Evolutionary conservation across 2,329 filamentous ascomycete genomes (phyloP), one percentile per base, ranked within the genome.

Genomic region (Acrodontium crateriforme): DNA sequence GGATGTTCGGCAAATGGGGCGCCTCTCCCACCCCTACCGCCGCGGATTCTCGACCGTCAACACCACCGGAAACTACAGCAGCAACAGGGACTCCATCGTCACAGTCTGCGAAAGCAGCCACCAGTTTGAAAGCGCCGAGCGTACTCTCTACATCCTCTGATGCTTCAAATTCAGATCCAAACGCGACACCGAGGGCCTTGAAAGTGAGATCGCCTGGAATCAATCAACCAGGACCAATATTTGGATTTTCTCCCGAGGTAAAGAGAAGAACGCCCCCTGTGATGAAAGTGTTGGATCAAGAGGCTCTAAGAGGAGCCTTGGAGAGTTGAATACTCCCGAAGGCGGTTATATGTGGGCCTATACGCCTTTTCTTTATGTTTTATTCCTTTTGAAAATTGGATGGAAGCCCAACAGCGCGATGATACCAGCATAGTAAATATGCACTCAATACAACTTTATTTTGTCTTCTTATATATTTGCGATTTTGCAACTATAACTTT

Each of bases 211-310:
- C 68, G 4, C 69, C 78, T 1, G 81, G 81, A 0, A 82, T 89
- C 47, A 89, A 89, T 44, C 81, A 87, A 47, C 65, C 70, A 1
- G 81, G 81, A 0, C 65, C 71, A 0, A 76, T 89, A 23, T 71
- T 78, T 0, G 80, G 81, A 0, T 78, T 87, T 38, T 63, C 71
- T 54, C 45, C 68, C 55, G 52, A 69, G 52, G 45, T 68, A 55
- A 51, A 61, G 52, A 18, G 69, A 1, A 66, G 70, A 2, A 36
- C 40, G 30, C 62, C 65, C 18, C 67, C 79, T 8, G 64, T 67
- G 10, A 59, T 75, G 0, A 63, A 69, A 15, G 54, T 53, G 1
- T 50, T 80, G 13, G 72, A 80, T 45, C 60, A 62, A 18, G 65
- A 70, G 22, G 69, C 73, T 6, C 46, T 83, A 41, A 60, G 59